phyloP scores from a whole-genome alignment of 257 asterid genomes.

The Penstemon newberryi region DNA sequence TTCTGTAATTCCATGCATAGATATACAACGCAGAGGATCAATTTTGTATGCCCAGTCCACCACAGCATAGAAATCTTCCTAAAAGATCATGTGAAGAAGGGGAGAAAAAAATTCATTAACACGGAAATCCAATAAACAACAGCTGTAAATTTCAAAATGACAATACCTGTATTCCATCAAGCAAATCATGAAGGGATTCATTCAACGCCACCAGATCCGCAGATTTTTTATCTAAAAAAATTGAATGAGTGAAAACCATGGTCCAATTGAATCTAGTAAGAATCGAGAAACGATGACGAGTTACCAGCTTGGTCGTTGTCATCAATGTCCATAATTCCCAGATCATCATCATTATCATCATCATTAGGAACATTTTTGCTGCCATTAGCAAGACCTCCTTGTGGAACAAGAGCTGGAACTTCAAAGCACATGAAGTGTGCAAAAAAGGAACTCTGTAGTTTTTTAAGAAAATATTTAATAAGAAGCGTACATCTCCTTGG shows the following conservation, averaged over 20 bases:
- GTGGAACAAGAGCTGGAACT: slow-evolving; percentile 49
- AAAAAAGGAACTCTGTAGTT: slow-evolving; percentile 84
- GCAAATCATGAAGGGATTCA: slow-evolving; percentile 81
- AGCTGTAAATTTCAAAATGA: slow-evolving; percentile 21
- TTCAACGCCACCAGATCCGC: slow-evolving; percentile 76
- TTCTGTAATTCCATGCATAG: slow-evolving; percentile 97
- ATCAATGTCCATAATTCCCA: slow-evolving; percentile 67
- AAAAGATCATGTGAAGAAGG: slow-evolving; percentile 23
- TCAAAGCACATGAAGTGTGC: slow-evolving; percentile 99
- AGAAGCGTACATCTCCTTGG: slow-evolving; percentile 15
- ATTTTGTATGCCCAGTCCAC: slow-evolving; percentile 98
- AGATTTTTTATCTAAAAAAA: slow-evolving; percentile 51
- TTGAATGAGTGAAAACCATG: slow-evolving; percentile 25
- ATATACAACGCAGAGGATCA: slow-evolving; percentile 93
- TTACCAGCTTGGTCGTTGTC: slow-evolving; percentile 56
- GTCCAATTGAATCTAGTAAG: slow-evolving; percentile 20
- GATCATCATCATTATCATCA: slow-evolving; percentile 59
- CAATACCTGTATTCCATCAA: slow-evolving; percentile 91
- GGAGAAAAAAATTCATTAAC: slow-evolving; percentile 13
- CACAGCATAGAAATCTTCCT: slow-evolving; percentile 96
- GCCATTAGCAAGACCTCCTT: slow-evolving; percentile 39
- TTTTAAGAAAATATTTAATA: slow-evolving; percentile 20
- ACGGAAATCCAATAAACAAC: slow-evolving; percentile 24
- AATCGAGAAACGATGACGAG: slow-evolving; percentile 21
- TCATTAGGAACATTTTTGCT: slow-evolving; percentile 48